phyloP scores from a whole-genome alignment of 768 basidiomycete genomes.

The Brasilioporus rufonigricans region DNA sequence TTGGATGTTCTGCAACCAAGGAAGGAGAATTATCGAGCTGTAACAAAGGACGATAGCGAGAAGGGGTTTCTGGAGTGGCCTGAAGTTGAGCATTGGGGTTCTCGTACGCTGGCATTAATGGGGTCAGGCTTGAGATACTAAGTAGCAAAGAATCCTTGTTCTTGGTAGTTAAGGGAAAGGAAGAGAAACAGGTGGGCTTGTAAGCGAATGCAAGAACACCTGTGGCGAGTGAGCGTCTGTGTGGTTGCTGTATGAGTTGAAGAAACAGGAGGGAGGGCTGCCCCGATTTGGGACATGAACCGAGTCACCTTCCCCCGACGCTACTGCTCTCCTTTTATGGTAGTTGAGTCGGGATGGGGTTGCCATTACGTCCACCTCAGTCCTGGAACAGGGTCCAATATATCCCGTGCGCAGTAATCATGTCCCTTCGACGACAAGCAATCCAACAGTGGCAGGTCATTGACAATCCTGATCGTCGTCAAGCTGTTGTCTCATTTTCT shows the following conservation, averaged over 20 bases:
- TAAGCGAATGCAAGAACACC: conserved; percentile 35
- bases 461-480: background rate
- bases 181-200: conserved; percentile 20
- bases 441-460: background rate
- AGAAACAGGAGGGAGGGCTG: conserved; percentile 25
- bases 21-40: conserved; percentile 32
- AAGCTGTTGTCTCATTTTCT: background rate
- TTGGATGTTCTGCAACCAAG: conserved; percentile 15
- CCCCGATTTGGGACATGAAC: conserved; percentile 11
- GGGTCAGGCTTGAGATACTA: conserved; percentile 12
- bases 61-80: conserved; percentile 16
- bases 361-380: background rate
- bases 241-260: conserved; percentile 19
- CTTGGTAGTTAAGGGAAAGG: conserved; percentile 20
- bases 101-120: conserved; percentile 33
- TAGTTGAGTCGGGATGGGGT: background rate
- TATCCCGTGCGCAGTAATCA: background rate
- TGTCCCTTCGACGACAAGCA: background rate
- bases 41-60: conserved; percentile 29
- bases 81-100: conserved; percentile 24
- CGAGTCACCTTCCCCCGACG: conserved; percentile 19
- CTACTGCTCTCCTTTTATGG: conserved; percentile 18
- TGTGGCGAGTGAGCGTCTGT: background rate
- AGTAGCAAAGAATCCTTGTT: conserved; percentile 14
- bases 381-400: background rate